Conservation (phyloP, 164 flowering plant species). For the Magnolia sinica region DNA sequence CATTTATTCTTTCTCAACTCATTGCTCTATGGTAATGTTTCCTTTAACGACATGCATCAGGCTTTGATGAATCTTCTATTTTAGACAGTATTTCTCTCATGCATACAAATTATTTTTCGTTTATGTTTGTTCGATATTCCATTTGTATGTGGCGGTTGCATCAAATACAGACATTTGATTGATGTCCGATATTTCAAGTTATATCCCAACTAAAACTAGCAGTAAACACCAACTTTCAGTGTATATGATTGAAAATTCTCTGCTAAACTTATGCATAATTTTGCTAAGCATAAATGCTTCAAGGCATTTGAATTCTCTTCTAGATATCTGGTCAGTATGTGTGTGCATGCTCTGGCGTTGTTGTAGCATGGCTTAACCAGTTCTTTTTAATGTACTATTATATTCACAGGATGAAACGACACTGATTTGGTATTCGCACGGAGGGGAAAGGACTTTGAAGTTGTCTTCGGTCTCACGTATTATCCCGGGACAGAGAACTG, state of each 20-base stretch:
- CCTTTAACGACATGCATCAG: too few species aligned
- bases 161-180: too few species aligned
- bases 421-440: constrained; percentile 45
- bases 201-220: neutral
- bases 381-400: neutral
- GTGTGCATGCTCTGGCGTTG: too few species aligned
- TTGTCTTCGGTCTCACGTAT: constrained; percentile 34
- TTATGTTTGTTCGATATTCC: neutral
- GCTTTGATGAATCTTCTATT: too few species aligned
- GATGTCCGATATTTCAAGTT: neutral
- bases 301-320: too few species aligned
- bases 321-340: too few species aligned
- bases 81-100: neutral
- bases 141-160: too few species aligned
- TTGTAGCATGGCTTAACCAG: too few species aligned
- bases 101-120: neutral
- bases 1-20: neutral
- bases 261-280: neutral
- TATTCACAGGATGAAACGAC: constrained; percentile 37
- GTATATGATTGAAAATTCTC: too few species aligned
- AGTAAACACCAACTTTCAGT: neutral
- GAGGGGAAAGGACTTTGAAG: constrained; percentile 39
- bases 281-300: too few species aligned
- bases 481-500: constrained; percentile 55
- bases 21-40: neutral